Evolutionary conservation across 1,284 basidiomycete species (phyloP).

Genomic region (Porogramme epimiltina): DNA sequence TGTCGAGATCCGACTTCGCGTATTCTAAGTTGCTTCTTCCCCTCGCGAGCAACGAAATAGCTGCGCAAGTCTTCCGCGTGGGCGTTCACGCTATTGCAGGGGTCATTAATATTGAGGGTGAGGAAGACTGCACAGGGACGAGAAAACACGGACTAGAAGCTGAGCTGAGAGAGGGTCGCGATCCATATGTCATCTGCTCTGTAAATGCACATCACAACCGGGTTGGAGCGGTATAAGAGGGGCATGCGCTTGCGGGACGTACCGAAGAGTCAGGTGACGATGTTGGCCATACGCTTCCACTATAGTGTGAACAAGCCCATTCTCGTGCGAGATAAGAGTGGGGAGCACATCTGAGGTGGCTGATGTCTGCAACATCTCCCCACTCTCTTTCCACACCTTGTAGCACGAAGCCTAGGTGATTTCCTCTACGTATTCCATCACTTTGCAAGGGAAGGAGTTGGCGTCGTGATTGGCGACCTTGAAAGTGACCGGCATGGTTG

Average conservation of each 20-base stretch:
- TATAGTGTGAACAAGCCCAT: background rate
- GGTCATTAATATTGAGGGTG: background rate
- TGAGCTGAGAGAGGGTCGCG: constrained; percentile 5
- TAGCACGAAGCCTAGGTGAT: background rate
- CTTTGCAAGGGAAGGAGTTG: background rate
- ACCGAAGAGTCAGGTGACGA: constrained; percentile 29
- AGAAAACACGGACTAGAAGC: constrained; percentile 1
- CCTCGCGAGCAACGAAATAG: constrained; percentile 43
- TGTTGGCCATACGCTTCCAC: background rate
- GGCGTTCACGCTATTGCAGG: constrained; percentile 34
- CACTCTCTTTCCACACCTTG: background rate
- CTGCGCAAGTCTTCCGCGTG: constrained; percentile 41
- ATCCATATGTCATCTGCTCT: constrained; percentile 41
- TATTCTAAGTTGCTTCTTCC: constrained; percentile 36
- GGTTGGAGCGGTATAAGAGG: too few relatives aligned
- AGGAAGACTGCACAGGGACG: too few relatives aligned
- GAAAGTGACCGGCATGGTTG: constrained; percentile 2
- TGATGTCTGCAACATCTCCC: background rate
- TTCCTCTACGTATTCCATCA: background rate
- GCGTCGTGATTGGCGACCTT: background rate
- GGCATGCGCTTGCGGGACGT: background rate
- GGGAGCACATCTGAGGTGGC: background rate
- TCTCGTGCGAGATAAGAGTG: background rate
- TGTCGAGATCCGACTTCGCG: constrained; percentile 4
- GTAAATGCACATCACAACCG: constrained; percentile 1